phyloP scores from a whole-genome alignment of 495 filamentous ascomycete species.

The Talaromyces ruber region DNA sequence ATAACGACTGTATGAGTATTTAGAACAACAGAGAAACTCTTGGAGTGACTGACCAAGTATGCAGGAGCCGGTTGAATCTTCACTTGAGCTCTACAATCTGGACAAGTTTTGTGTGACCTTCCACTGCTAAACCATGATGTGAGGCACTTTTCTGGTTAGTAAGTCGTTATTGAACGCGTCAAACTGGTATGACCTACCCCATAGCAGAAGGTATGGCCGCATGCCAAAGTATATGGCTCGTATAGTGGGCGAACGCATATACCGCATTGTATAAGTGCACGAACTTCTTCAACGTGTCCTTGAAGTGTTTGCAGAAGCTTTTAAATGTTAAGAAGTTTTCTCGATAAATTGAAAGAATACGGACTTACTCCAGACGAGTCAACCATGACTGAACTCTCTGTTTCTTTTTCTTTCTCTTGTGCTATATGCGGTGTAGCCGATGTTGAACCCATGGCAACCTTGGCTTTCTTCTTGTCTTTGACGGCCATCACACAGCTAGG shows the following conservation, averaged over 20 bases:
- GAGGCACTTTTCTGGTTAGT: slow-evolving; percentile 44
- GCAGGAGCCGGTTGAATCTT: slow-evolving; percentile 55
- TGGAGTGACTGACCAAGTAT: slow-evolving; percentile 47
- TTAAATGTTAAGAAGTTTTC: not conserved
- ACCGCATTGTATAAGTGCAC: slow-evolving; percentile 50
- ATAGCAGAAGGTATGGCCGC: slow-evolving; percentile 72
- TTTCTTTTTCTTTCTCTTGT: not conserved
- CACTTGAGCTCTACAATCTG: slow-evolving; percentile 58
- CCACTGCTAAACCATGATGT: slow-evolving; percentile 56
- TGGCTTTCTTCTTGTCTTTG: not conserved
- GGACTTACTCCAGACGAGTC: slow-evolving; percentile 4
- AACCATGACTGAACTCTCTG: not conserved
- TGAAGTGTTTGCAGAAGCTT: slow-evolving; percentile 41
- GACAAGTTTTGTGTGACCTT: slow-evolving; percentile 57
- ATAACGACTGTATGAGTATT: slow-evolving; percentile 6
- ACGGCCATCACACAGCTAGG: not conserved
- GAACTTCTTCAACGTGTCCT: slow-evolving; percentile 41
- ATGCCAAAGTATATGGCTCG: slow-evolving; percentile 63
- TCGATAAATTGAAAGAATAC: not conserved
- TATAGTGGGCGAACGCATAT: slow-evolving; percentile 63
- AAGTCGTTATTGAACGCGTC: slow-evolving; percentile 7
- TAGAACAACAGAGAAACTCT: not conserved
- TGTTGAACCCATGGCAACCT: slow-evolving; percentile 1
- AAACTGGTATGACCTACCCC: slow-evolving; percentile 31
- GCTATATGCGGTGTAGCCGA: not conserved